Evolutionary conservation across 306 rosid species (phyloP).

Genomic region (Acmispon strigosus): DNA sequence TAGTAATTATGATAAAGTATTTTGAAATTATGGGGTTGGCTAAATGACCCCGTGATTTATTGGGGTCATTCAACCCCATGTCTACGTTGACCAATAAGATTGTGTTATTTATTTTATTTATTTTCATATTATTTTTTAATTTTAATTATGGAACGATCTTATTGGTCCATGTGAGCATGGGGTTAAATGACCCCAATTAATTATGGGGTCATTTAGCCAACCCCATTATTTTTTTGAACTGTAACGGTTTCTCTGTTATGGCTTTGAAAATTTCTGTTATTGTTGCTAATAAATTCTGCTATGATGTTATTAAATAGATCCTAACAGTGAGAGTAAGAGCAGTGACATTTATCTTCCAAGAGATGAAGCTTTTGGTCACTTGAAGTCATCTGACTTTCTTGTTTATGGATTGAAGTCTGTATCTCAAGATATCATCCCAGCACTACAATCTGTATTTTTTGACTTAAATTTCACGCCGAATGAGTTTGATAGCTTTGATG

Average conservation of each 20-base stretch:
- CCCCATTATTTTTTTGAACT: no score
- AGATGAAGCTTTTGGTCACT: constrained; percentile 65
- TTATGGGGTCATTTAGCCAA: no score
- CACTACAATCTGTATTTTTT: constrained; percentile 26
- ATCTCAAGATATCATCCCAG: constrained; percentile 44
- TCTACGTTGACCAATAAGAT: no score
- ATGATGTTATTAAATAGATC: constrained; percentile 31
- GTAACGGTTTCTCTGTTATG: neutral
- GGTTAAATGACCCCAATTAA: no score
- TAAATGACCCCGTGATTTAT: no score
- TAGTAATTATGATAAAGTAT: no score
- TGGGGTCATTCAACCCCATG: no score
- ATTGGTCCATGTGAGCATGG: no score
- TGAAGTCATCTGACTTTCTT: constrained; percentile 61
- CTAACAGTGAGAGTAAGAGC: constrained; percentile 35
- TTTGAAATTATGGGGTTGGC: no score
- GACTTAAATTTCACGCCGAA: constrained; percentile 23
- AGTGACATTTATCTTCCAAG: constrained; percentile 51
- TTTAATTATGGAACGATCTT: no score
- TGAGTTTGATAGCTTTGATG: constrained; percentile 55
- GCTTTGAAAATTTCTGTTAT: neutral
- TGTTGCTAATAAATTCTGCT: neutral
- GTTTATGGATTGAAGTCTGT: constrained; percentile 53
- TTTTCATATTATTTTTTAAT: no score
- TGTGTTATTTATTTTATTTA: no score